A percentile compares a stretch with the other conserved stretches of the same genome.
Evolutionary conservation across 139 green algal species (phyloP).

Genomic region (Closterium sp.): DNA sequence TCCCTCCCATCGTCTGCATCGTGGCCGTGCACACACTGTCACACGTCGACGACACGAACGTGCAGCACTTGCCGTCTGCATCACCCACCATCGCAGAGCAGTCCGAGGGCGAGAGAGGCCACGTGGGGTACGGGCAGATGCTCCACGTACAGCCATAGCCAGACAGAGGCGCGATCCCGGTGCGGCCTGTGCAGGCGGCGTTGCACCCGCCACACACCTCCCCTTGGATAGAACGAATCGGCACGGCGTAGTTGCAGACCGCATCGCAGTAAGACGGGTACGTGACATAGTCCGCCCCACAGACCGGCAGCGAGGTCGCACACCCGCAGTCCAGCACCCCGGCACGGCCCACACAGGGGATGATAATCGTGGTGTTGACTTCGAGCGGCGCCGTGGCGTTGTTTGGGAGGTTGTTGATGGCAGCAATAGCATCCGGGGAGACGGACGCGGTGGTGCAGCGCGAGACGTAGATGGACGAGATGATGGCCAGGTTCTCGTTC

Average conservation of each 20-base stretch:
- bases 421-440: not conserved
- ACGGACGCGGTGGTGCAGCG: not conserved
- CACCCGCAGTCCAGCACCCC: conserved; percentile 20
- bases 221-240: too few relatives aligned
- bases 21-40: not conserved
- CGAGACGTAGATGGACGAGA: not conserved
- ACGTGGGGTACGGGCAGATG: conserved; percentile 1
- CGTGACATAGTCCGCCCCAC: not conserved
- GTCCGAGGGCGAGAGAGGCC: not conserved
- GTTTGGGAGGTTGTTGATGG: not conserved
- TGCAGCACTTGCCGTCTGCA: not conserved
- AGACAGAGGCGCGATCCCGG: not conserved
- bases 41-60: not conserved
- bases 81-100: not conserved
- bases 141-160: not conserved
- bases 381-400: not conserved
- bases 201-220: not conserved
- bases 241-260: conserved; percentile 30
- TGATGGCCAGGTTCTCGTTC: conserved; percentile 7
- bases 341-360: not conserved
- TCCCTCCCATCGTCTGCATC: not conserved
- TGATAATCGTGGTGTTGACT: not conserved
- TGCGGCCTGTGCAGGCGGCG: not conserved
- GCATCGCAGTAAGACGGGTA: conserved; percentile 38
- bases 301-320: not conserved